Percentiles rank a stretch among this genome's conserved stretches.
phyloP scores from a whole-genome alignment of 257 asterid species.

The Schizonepeta tenuifolia region DNA sequence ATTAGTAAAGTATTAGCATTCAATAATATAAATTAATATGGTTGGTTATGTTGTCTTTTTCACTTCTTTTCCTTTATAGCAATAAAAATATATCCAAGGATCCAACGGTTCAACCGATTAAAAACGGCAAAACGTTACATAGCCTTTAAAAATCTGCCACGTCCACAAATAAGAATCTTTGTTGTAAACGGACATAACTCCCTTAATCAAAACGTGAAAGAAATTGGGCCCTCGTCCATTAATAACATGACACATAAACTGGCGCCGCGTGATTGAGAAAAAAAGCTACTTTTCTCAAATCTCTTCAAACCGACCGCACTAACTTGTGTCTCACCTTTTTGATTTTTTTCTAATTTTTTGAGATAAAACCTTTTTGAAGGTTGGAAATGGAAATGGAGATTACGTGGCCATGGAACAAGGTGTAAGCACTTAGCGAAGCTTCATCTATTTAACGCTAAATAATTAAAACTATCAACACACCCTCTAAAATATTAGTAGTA shows the following conservation, averaged over 20 bases:
- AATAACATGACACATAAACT: conserved; percentile 30
- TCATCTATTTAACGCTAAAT: too few species aligned
- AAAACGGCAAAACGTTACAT: conserved; percentile 31
- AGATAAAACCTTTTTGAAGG: background rate
- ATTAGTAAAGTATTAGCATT: background rate
- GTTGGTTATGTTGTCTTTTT: background rate
- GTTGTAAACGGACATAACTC: conserved; percentile 15
- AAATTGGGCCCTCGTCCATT: conserved; percentile 32
- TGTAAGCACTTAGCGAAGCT: conserved; percentile 9
- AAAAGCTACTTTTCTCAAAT: conserved; percentile 24
- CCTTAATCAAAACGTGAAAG: conserved; percentile 42
- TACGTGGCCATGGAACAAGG: conserved; percentile 9
- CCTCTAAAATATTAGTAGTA: too few species aligned
- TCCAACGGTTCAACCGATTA: conserved; percentile 41
- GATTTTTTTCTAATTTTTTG: too few species aligned
- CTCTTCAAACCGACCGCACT: conserved; percentile 45
- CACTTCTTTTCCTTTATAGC: background rate
- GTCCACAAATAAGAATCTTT: conserved; percentile 33
- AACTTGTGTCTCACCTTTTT: conserved; percentile 4
- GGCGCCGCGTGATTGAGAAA: conserved; percentile 9
- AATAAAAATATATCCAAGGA: conserved; percentile 24
- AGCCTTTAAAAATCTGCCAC: conserved; percentile 41
- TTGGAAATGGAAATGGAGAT: background rate
- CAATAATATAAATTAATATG: background rate
- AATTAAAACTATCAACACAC: too few species aligned